Evolutionary conservation across 1,139 yeast species (phyloP).

Genomic region (Yamadazyma taylorii): DNA sequence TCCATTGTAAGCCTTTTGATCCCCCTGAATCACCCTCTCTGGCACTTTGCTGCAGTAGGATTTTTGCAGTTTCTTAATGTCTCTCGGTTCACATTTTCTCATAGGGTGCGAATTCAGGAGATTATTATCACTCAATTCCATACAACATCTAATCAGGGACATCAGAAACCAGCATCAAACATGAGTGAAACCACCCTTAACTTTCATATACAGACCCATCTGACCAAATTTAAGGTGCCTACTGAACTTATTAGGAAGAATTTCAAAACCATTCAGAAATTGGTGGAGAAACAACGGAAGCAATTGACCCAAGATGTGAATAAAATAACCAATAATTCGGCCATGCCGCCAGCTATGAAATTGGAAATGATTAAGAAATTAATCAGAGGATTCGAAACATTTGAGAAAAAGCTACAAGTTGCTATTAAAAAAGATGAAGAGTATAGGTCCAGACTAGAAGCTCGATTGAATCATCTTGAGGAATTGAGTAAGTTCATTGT

Average conservation of each 20-base stretch:
- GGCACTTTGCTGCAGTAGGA: too few relatives aligned
- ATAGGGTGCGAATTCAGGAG: too few relatives aligned
- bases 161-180: too few relatives aligned
- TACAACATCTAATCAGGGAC: too few relatives aligned
- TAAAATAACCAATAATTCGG: slow-evolving; percentile 30
- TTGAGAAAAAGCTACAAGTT: slow-evolving; percentile 42
- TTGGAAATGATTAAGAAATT: slow-evolving; percentile 36
- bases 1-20: too few relatives aligned
- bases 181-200: slow-evolving; percentile 43
- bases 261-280: slow-evolving; percentile 54
- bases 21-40: too few relatives aligned
- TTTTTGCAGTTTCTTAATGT: too few relatives aligned
- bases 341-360: slow-evolving; percentile 23
- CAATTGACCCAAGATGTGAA: slow-evolving; percentile 40
- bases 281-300: slow-evolving; percentile 55
- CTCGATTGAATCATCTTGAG: slow-evolving; percentile 44
- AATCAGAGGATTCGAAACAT: slow-evolving; percentile 47
- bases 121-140: too few relatives aligned
- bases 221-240: slow-evolving; percentile 61
- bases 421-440: slow-evolving; percentile 52
- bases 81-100: too few relatives aligned
- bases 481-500: slow-evolving; percentile 27
- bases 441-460: slow-evolving; percentile 45
- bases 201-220: slow-evolving; percentile 44
- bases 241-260: slow-evolving; percentile 59